Base-by-base conservation (phyloP, 2,329 filamentous ascomycete species). In the Cadophora sp. region DNA sequence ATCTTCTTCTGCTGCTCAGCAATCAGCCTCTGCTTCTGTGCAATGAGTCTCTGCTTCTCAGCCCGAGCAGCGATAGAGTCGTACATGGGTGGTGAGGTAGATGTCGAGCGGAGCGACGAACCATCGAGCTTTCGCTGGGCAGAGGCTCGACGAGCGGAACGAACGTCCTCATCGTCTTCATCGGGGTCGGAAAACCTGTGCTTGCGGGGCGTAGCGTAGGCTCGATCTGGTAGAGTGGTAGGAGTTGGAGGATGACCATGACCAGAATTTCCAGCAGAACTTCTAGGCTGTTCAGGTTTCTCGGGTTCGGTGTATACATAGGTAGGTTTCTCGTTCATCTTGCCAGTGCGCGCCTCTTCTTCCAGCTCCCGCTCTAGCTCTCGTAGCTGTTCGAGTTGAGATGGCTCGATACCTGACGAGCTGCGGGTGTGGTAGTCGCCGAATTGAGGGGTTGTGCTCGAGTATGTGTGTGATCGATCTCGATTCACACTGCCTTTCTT, bases 111-210 rank as follows among this genome's bases (percentile, higher is more conserved):
- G 56, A 59, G 26, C 11, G 56, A 59, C n/a, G 14, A 12, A 5
- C 56, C 56, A 19, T 59, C 34, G 11, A 59, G 34, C 56, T 59
- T 59, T 43, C 56, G 56, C 56, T 59, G 31, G 31, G 56, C 12
- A 14, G 56, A 59, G 12, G 56, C 22, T 40, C 56, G 56, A n/a
- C 56, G 56, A 43, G 56, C 56, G 4, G 12, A 3, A 27, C 56
- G 56, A 7, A 43, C 12, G 2, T 59, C 56, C 5, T 43, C 56
- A 22, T 37, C 34, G 19, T 37, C 34, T 19, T 59, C 56, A 27
- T 43, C 34, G 14, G 34, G 56, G 12, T 59, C 56, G n/a, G 56
- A 5, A 11, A 43, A 59, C 16, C 22, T 59, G 22, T n/a, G 29
- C 9, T 26, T 4, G 3, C 22, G 34, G 1, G 22, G n/a, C 27